Evolutionary conservation across 2,329 filamentous ascomycete genomes (phyloP).

Genomic region (Endothia cerciana): DNA sequence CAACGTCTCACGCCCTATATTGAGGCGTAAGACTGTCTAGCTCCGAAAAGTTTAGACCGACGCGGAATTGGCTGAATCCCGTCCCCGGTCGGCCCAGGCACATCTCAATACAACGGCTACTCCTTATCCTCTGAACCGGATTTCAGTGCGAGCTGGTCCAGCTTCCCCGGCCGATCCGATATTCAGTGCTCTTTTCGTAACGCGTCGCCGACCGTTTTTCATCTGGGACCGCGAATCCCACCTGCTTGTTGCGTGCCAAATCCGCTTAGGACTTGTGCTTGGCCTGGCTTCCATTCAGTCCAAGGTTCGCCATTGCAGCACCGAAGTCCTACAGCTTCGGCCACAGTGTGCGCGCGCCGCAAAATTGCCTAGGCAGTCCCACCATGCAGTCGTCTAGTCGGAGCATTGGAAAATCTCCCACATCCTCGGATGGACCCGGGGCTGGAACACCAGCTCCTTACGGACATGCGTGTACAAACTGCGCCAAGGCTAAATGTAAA

Average conservation of each 20-base stretch:
- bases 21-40: not conserved
- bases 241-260: not conserved
- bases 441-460: constrained; percentile 38
- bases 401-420: not conserved
- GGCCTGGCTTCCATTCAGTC: not conserved
- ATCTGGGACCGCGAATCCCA: not conserved
- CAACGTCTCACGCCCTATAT: not conserved
- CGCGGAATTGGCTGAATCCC: not conserved
- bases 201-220: not conserved
- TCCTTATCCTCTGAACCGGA: not conserved
- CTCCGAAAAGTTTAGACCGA: not conserved
- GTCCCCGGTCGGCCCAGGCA: not conserved
- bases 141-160: not conserved
- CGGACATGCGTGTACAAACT: constrained; percentile 51
- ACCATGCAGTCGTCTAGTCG: constrained; percentile 8
- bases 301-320: not conserved
- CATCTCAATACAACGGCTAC: not conserved
- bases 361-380: not conserved
- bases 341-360: not conserved
- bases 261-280: not conserved
- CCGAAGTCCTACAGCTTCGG: not conserved
- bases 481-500: constrained; percentile 52
- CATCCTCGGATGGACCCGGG: not conserved
- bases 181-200: not conserved
- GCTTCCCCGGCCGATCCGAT: not conserved